phyloP scores from a whole-genome alignment of 2,329 filamentous ascomycete species.

The Aspergillus versicolor region DNA sequence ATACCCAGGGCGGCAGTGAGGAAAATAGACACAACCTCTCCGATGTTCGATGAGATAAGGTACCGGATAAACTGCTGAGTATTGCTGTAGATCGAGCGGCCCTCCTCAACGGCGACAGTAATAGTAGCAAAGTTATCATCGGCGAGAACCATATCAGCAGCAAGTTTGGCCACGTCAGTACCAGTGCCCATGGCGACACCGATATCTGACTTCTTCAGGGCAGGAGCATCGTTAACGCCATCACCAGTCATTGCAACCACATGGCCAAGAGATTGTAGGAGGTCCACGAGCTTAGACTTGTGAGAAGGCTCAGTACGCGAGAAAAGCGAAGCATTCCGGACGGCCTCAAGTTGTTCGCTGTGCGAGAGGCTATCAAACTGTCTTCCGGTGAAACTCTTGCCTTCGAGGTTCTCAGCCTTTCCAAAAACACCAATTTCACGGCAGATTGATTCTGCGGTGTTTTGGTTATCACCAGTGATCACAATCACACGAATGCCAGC shows the following conservation, averaged over 20 bases:
- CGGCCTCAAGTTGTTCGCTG: constrained; percentile 77
- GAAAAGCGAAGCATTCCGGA: constrained; percentile 84
- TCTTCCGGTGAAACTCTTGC: constrained; percentile 93
- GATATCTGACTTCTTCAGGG: constrained; percentile 97
- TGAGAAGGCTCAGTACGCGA: constrained; percentile 93
- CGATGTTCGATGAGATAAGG: constrained; percentile 98
- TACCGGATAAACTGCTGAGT: constrained; percentile 99
- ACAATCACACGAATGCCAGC: constrained; percentile 96
- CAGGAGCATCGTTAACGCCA: constrained; percentile 96
- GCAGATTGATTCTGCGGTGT: constrained; percentile 97
- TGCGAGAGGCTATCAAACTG: constrained; percentile 87
- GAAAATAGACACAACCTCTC: constrained; percentile 98
- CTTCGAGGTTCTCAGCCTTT: constrained; percentile 73
- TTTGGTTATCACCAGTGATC: constrained; percentile 96
- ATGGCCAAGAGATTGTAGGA: constrained; percentile 87
- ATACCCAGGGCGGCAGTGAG: constrained; percentile 93
- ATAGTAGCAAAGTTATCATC: constrained; percentile 99
- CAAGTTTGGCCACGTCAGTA: constrained; percentile 94
- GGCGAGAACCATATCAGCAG: constrained; percentile 96
- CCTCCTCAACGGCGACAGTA: constrained; percentile 92
- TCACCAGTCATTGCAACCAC: constrained; percentile 99
- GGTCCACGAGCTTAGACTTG: constrained; percentile 96
- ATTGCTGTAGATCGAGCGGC: constrained; percentile 98
- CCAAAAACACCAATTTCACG: constrained; percentile 94
- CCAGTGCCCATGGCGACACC: constrained; percentile 98